Percentiles rank a stretch among this genome's conserved stretches.
Conservation (phyloP, 805 yeast species). For the Sugiyamaella boreocaroliniensis region DNA sequence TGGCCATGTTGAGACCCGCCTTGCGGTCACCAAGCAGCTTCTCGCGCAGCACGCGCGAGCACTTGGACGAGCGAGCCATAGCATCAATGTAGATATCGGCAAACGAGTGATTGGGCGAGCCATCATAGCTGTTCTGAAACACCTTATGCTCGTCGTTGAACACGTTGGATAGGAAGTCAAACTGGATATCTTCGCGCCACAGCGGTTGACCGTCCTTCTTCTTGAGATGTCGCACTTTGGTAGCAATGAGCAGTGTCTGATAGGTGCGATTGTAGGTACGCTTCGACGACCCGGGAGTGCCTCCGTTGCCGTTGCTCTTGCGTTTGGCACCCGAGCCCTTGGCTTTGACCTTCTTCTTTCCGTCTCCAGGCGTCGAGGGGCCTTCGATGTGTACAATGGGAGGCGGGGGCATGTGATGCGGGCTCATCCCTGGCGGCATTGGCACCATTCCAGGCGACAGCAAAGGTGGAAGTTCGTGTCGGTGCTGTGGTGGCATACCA, state of each 20-base stretch:
- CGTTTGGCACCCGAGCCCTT: neutral
- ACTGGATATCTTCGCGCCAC: slow-evolving; percentile 82
- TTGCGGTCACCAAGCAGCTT: slow-evolving; percentile 58
- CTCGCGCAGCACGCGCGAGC: slow-evolving; percentile 77
- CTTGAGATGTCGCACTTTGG: slow-evolving; percentile 47
- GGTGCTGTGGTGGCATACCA: neutral
- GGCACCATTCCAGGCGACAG: neutral
- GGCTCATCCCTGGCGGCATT: neutral
- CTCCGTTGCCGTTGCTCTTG: neutral
- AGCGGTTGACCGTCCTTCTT: slow-evolving; percentile 90
- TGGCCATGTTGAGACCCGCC: slow-evolving; percentile 61
- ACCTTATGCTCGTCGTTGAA: slow-evolving; percentile 59
- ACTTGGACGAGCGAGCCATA: slow-evolving; percentile 72
- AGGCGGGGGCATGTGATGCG: neutral
- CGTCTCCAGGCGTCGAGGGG: neutral
- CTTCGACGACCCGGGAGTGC: neutral
- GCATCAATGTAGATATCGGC: slow-evolving; percentile 78
- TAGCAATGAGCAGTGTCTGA: slow-evolving; percentile 24
- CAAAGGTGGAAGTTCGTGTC: neutral
- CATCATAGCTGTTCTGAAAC: slow-evolving; percentile 43
- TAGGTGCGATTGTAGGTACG: slow-evolving; percentile 15
- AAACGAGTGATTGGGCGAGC: slow-evolving; percentile 54
- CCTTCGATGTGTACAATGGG: neutral
- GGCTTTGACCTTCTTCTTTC: neutral
- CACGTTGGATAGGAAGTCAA: slow-evolving; percentile 59